A percentile compares a stretch with the other conserved stretches of the same genome.
Conservation (phyloP, 208 protist species). For the Naegleria lovaniensis region DNA sequence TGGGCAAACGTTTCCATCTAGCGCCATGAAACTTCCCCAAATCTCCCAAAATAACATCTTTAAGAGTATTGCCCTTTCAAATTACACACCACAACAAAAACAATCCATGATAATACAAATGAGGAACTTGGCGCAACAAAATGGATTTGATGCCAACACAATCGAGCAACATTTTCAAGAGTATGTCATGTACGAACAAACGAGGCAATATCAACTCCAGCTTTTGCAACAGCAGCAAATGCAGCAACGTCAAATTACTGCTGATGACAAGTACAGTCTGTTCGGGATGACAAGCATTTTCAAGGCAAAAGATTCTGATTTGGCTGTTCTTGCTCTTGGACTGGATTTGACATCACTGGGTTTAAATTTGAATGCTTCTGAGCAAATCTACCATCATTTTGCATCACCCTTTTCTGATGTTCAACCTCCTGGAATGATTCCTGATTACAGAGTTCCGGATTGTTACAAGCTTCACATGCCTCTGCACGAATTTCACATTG, state of each 20-base stretch:
- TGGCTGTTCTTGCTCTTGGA: constrained; percentile 68
- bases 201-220: neutral
- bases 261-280: constrained; percentile 52
- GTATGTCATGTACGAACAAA: neutral
- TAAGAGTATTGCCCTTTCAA: neutral
- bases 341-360: constrained; percentile 74
- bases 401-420: constrained; percentile 60
- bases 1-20: neutral
- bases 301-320: constrained; percentile 63
- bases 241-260: neutral
- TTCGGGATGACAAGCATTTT: constrained; percentile 66
- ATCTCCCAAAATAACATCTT: neutral
- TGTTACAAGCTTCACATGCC: constrained; percentile 50
- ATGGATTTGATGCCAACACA: neutral
- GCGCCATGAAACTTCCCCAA: neutral
- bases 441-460: constrained; percentile 62
- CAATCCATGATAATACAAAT: neutral
- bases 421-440: constrained; percentile 40
- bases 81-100: neutral
- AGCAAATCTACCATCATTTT: constrained; percentile 67
- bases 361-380: constrained; percentile 69
- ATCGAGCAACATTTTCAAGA: neutral
- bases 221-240: neutral
- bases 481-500: neutral
- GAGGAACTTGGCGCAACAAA: neutral